Conservation (phyloP, 805 yeast genomes). For the Suhomyces faveliae region DNA sequence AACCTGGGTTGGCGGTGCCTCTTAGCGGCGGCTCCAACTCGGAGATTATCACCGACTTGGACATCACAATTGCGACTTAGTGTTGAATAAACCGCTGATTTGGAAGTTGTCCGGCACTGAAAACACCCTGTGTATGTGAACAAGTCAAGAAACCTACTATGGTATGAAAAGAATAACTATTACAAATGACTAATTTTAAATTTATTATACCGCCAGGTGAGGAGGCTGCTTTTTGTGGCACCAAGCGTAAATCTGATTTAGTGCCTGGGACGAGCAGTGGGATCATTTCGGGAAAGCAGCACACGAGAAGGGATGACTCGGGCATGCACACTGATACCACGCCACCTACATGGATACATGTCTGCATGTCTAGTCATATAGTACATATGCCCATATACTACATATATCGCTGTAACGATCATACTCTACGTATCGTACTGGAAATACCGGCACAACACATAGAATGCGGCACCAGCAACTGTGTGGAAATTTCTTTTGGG, state of each 20-base stretch:
- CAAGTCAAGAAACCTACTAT: neutral
- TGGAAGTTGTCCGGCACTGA: neutral
- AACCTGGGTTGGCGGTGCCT: neutral
- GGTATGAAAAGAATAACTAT: neutral
- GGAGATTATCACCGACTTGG: slow-evolving; percentile 9
- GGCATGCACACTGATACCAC: too few species aligned
- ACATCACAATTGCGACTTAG: slow-evolving; percentile 1
- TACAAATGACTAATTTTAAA: neutral
- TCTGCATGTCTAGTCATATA: too few species aligned
- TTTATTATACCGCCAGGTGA: neutral
- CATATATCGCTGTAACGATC: neutral
- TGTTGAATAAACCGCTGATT: neutral
- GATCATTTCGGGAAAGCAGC: neutral
- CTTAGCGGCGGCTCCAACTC: slow-evolving; percentile 12
- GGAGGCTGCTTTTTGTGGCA: neutral
- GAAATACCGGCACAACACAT: neutral
- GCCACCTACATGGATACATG: too few species aligned
- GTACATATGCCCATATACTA: too few species aligned
- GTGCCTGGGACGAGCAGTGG: neutral
- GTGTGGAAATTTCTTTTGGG: neutral
- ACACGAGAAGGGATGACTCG: neutral
- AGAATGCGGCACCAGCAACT: slow-evolving; percentile 2
- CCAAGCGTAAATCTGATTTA: neutral
- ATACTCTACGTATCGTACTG: neutral
- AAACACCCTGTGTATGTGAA: neutral